Conservation (phyloP, 75 land plant genomes). For the Cunninghamia lanceolata region DNA sequence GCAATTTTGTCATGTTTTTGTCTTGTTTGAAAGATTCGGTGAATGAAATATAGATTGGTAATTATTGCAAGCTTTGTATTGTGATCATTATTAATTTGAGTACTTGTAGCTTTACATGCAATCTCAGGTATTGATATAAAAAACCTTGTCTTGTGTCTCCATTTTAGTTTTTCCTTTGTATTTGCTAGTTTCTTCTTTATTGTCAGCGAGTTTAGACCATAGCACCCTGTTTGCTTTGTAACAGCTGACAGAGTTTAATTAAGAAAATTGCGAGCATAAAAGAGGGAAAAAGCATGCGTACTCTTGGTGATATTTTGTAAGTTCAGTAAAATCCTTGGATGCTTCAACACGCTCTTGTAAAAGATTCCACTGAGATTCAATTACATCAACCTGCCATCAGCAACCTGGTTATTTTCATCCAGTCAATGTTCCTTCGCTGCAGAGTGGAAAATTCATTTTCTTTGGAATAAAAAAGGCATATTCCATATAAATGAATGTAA, state of each 20-base stretch:
- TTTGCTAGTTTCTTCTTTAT: neutral
- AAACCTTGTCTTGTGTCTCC: no score
- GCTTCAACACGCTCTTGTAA: slow-evolving; percentile 89
- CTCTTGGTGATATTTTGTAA: slow-evolving; percentile 97
- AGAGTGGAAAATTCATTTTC: neutral
- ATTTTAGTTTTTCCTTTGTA: no score
- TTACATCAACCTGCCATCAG: slow-evolving; percentile 89
- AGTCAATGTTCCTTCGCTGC: neutral
- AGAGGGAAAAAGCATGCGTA: slow-evolving; percentile 35
- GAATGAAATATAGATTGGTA: no score
- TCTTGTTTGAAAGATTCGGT: no score
- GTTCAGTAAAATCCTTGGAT: slow-evolving; percentile 96
- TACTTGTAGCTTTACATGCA: no score
- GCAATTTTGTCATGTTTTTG: no score
- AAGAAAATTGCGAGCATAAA: neutral
- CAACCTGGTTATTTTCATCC: neutral
- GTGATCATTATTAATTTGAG: no score
- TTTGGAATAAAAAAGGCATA: neutral
- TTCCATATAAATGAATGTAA: neutral
- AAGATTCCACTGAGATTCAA: slow-evolving; percentile 98
- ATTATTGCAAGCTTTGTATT: no score
- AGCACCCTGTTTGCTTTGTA: neutral
- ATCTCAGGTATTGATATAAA: no score
- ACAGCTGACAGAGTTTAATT: neutral
- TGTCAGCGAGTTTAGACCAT: neutral